A percentile compares a stretch with the other conserved stretches of the same genome.
Evolutionary conservation across 768 basidiomycete genomes (phyloP).

Genomic region (Amanita exitialis): DNA sequence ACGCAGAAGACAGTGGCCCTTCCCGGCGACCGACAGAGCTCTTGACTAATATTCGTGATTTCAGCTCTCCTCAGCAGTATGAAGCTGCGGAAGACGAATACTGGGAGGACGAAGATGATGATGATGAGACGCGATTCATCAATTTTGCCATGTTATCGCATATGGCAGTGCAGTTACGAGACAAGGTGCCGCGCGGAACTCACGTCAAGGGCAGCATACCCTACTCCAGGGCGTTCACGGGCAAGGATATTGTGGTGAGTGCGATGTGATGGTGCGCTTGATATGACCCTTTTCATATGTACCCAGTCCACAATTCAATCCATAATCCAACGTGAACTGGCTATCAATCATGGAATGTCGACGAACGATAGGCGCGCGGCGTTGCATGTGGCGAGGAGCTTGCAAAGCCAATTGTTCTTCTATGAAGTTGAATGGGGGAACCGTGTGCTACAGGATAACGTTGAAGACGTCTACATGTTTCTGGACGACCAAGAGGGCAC

Average conservation of each 20-base stretch:
- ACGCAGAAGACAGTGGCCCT: conserved; percentile 11
- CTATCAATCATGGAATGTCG: conserved; percentile 53
- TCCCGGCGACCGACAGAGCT: conserved; percentile 21
- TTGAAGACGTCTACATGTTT: conserved; percentile 94
- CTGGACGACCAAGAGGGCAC: conserved; percentile 71
- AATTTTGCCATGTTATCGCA: conserved; percentile 83
- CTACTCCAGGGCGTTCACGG: conserved; percentile 87
- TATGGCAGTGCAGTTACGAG: conserved; percentile 78
- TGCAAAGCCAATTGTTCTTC: conserved; percentile 90
- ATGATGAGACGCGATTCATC: conserved; percentile 58
- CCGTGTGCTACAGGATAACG: conserved; percentile 72
- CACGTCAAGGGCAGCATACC: conserved; percentile 95
- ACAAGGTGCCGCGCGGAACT: conserved; percentile 78
- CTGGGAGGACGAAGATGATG: conserved; percentile 60
- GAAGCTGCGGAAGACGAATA: conserved; percentile 39
- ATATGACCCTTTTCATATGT: background rate
- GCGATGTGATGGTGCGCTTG: background rate
- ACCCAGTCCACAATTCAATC: conserved; percentile 75
- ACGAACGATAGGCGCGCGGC: conserved; percentile 73
- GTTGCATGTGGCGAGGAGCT: conserved; percentile 76
- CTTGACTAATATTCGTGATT: conserved; percentile 16
- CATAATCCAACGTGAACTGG: conserved; percentile 71
- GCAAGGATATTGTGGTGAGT: conserved; percentile 86
- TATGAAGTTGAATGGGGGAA: conserved; percentile 97
- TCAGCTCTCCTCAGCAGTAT: conserved; percentile 18